phyloP scores from a whole-genome alignment of 345 rosid species.

The Murraya koenigii region DNA sequence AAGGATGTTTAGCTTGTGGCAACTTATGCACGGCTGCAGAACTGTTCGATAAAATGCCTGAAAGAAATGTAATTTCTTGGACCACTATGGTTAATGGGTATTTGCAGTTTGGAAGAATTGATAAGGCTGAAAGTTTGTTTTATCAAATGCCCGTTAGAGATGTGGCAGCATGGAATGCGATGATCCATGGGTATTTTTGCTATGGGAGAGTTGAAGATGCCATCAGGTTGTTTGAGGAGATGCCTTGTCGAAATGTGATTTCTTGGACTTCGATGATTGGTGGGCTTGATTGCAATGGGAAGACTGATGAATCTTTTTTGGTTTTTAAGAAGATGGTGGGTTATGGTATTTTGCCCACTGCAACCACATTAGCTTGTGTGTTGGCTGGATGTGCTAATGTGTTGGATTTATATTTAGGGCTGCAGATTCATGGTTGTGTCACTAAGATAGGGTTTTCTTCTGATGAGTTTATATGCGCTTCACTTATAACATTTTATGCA shows the following conservation, averaged over 20 bases:
- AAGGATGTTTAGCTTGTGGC: conserved; percentile 66
- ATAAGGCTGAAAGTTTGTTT: conserved; percentile 55
- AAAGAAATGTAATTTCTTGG: conserved; percentile 64
- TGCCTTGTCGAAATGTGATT: conserved; percentile 62
- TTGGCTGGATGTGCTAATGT: conserved; percentile 61
- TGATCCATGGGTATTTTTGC: conserved; percentile 65
- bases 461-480: conserved; percentile 51
- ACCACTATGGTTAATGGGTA: conserved; percentile 70
- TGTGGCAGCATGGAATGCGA: conserved; percentile 66
- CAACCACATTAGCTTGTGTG: conserved; percentile 52
- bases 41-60: conserved; percentile 70
- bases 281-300: conserved; percentile 63
- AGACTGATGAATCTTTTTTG: conserved; percentile 46
- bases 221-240: conserved; percentile 47
- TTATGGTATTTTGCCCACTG: conserved; percentile 40
- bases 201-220: conserved; percentile 53
- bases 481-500: conserved; percentile 68
- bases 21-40: conserved; percentile 37
- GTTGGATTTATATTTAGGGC: conserved; percentile 39
- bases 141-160: conserved; percentile 57
- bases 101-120: conserved; percentile 47
- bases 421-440: conserved; percentile 52
- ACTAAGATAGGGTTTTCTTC: conserved; percentile 44
- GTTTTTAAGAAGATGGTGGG: conserved; percentile 48
- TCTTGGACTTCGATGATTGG: conserved; percentile 83